Evolutionary conservation across 352 stramenopile species (phyloP), one percentile per base, ranked within the genome.

Genomic region (Globisporangium cylindrosporum): DNA sequence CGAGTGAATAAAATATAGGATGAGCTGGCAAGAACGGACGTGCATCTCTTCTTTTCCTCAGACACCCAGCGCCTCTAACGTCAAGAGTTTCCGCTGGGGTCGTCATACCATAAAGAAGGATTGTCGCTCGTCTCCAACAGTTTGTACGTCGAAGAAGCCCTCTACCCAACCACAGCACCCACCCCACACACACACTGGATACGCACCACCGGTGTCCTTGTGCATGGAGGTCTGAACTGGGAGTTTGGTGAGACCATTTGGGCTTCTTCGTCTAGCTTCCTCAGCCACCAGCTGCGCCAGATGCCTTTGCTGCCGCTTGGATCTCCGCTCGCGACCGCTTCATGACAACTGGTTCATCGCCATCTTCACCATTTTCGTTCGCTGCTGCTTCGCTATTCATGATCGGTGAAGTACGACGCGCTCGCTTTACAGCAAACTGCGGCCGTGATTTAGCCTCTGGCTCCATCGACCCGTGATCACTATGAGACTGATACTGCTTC

Each of bases 241-340:
- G 36, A 25, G 55, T 18, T 22, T 25, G 29, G 20, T 10, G 15
- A 20, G 4, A 9, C 10, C n/a, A 15, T 18, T n/a, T n/a, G 27
- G 25, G 22, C 62, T 62, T 62, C 62, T 68, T 55, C 58, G 57
- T 22, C 51, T 65, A 70, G 34, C 49, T 65, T 43, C 59, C 48
- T 60, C 77, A 81, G 22, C 73, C 64, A 22, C 77, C 73, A 5
- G 70, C 70, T 10, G 77, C 77, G 0, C 77, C 77, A 9, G 72
- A 74, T 0, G 73, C 75, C 27, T 74, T 73, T 5, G 77, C 77
- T 41, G 66, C 68, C 25, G 66, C 73, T 62, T 84, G 77, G 66
- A 84, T 84, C 18, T 84, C 70, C 20, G 72, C 63, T 20, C 77
- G 70, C 29, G 58, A 65, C 25, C 59, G 20, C 66, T 80, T 62